Evolutionary conservation across 345 rosid genomes (phyloP).

Genomic region (Eutrema japonicum): DNA sequence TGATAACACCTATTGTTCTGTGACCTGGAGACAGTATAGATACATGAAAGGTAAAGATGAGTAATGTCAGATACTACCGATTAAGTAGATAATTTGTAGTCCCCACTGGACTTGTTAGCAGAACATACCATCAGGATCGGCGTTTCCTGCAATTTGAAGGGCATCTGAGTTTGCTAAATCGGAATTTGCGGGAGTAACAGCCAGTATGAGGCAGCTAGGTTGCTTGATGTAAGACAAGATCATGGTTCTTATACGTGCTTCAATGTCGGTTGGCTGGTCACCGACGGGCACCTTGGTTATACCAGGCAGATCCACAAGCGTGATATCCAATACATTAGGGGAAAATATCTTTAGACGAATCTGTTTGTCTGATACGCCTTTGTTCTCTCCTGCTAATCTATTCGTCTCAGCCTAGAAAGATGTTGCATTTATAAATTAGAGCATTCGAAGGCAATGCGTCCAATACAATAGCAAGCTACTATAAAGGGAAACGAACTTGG

Average conservation of each 20-base stretch:
- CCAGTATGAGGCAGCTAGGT: conserved; percentile 63
- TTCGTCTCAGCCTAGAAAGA: conserved; percentile 65
- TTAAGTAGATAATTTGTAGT: background rate
- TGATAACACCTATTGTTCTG: conserved; percentile 72
- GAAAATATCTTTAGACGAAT: conserved; percentile 63
- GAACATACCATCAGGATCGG: conserved; percentile 61
- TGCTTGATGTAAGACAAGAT: conserved; percentile 54
- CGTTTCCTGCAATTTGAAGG: conserved; percentile 64
- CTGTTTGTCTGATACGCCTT: conserved; percentile 64
- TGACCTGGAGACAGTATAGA: conserved; percentile 53
- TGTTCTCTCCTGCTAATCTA: conserved; percentile 61
- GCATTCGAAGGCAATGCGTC: background rate
- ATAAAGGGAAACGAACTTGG: background rate
- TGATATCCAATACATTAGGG: conserved; percentile 65
- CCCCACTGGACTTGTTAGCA: background rate
- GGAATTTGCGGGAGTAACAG: conserved; percentile 73
- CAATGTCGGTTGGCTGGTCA: conserved; percentile 71
- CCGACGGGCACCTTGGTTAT: conserved; percentile 79
- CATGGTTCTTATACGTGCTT: conserved; percentile 61
- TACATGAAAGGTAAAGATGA: conserved; percentile 12
- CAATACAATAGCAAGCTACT: background rate
- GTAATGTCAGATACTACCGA: conserved; percentile 5
- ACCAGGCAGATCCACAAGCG: conserved; percentile 75
- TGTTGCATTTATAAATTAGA: background rate
- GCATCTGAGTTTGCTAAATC: conserved; percentile 84